These are phyloP conservation scores for Chaetomiaceae sp. DNA, from an alignment of 2,329 filamentous ascomycete genomes.

Conservation along the genomic window DNA sequence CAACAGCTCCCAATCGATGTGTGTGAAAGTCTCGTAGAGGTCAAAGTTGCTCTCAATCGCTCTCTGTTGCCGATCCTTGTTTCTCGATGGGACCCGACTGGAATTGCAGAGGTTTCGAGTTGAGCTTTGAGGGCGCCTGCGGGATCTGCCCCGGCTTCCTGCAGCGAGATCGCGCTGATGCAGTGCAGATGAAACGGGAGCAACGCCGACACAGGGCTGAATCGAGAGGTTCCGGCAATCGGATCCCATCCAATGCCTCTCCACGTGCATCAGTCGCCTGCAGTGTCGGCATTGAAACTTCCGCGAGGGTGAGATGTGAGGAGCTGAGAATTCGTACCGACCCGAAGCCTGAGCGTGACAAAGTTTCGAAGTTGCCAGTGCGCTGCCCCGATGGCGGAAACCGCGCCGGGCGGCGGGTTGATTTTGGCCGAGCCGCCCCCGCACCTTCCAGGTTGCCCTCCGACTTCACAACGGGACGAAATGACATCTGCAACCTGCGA, in stretches of 20 bases:
- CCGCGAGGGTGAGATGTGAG: neutral
- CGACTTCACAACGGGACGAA: neutral
- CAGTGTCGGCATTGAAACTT: too few species aligned
- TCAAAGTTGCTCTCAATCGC: too few species aligned
- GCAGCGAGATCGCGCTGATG: neutral
- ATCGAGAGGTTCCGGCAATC: neutral
- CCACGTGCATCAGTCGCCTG: neutral
- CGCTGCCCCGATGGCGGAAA: too few species aligned
- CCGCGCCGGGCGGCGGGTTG: constrained; percentile 1
- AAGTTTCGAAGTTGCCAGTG: too few species aligned
- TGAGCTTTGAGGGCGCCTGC: neutral
- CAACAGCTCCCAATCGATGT: too few species aligned
- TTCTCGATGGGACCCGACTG: too few species aligned
- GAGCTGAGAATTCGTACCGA: too few species aligned
- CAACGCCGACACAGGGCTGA: constrained; percentile 6
- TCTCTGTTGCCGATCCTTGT: too few species aligned
- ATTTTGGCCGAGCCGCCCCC: constrained; percentile 2
- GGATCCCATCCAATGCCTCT: neutral
- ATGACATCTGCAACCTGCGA: neutral
- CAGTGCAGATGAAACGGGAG: constrained; percentile 11
- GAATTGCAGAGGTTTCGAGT: too few species aligned
- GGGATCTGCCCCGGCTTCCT: neutral
- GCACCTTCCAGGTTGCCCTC: constrained; percentile 4
- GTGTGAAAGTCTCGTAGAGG: too few species aligned
- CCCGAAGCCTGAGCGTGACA: too few species aligned